These are phyloP conservation scores for Hypomontagnella submonticulosa DNA, from an alignment of 495 filamentous ascomycete species.

Conservation along the genomic window DNA sequence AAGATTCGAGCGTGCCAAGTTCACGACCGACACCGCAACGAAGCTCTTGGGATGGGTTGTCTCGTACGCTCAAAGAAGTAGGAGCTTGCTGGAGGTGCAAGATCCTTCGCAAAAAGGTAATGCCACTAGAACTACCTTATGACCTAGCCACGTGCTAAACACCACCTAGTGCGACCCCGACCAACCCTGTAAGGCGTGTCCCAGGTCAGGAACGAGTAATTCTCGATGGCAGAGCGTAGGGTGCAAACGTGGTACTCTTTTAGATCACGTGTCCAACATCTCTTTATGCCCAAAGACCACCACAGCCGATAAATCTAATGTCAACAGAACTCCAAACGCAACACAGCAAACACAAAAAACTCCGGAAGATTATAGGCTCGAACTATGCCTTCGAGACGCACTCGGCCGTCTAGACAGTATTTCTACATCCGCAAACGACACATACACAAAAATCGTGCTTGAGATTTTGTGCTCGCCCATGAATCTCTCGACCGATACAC, in stretches of 20 bases:
- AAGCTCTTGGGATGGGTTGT: conserved; percentile 25
- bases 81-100: conserved; percentile 46
- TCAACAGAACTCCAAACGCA: neutral
- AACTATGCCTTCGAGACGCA: conserved; percentile 31
- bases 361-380: conserved; percentile 2
- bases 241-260: conserved; percentile 40
- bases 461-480: conserved; percentile 42
- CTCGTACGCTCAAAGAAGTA: conserved; percentile 39
- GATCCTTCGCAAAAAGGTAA: conserved; percentile 45
- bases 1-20: conserved; percentile 10
- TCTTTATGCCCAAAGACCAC: conserved; percentile 34
- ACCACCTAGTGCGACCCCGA: conserved; percentile 23
- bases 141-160: conserved; percentile 5
- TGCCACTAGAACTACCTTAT: neutral
- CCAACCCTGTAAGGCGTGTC: conserved; percentile 41
- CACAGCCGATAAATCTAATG: neutral
- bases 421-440: conserved; percentile 22
- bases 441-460: conserved; percentile 40
- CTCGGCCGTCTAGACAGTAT: conserved; percentile 29
- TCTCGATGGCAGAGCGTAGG: conserved; percentile 42
- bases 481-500: conserved; percentile 5
- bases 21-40: neutral
- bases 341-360: neutral
- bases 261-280: conserved; percentile 28
- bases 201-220: conserved; percentile 18